Evolutionary conservation across 257 asterid species (phyloP).

Genomic region (Schizonepeta tenuifolia): DNA sequence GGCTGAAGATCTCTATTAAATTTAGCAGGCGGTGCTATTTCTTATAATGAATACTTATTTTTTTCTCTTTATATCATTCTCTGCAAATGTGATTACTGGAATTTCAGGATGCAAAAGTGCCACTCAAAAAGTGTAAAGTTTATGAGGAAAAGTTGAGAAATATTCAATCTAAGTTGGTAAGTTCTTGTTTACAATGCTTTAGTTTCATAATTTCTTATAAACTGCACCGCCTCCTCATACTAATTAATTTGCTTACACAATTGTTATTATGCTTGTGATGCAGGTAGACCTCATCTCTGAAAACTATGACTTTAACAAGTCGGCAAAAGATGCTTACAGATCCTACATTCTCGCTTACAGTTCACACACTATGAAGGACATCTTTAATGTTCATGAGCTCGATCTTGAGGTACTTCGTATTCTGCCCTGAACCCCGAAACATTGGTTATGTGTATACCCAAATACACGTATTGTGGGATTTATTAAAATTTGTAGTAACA

Average conservation of each 20-base stretch:
- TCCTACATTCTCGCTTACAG: slow-evolving; percentile 84
- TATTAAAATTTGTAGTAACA: neutral
- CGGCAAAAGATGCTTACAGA: slow-evolving; percentile 95
- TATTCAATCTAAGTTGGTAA: slow-evolving; percentile 65
- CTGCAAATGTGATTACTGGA: slow-evolving; percentile 23
- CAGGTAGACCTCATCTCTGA: slow-evolving; percentile 77
- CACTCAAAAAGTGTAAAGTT: slow-evolving; percentile 81
- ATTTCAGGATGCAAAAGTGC: slow-evolving; percentile 91
- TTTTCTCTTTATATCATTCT: neutral
- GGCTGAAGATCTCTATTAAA: neutral
- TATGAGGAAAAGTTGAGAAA: slow-evolving; percentile 74
- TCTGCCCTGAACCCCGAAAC: no score
- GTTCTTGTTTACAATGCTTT: slow-evolving; percentile 27
- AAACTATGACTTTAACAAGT: slow-evolving; percentile 77
- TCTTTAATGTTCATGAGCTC: slow-evolving; percentile 83
- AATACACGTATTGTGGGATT: neutral
- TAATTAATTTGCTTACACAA: slow-evolving; percentile 1
- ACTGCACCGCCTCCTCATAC: neutral
- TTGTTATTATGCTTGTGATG: slow-evolving; percentile 14
- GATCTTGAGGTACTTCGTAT: slow-evolving; percentile 67
- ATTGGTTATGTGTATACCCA: no score
- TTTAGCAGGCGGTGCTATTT: slow-evolving; percentile 6
- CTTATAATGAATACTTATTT: neutral
- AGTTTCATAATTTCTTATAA: slow-evolving; percentile 10
- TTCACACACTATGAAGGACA: slow-evolving; percentile 94